Percentiles rank a stretch among this genome's conserved stretches.
These are phyloP conservation scores for Margaritispora aquatica DNA, from an alignment of 495 filamentous ascomycete species.

Conservation along the genomic window DNA sequence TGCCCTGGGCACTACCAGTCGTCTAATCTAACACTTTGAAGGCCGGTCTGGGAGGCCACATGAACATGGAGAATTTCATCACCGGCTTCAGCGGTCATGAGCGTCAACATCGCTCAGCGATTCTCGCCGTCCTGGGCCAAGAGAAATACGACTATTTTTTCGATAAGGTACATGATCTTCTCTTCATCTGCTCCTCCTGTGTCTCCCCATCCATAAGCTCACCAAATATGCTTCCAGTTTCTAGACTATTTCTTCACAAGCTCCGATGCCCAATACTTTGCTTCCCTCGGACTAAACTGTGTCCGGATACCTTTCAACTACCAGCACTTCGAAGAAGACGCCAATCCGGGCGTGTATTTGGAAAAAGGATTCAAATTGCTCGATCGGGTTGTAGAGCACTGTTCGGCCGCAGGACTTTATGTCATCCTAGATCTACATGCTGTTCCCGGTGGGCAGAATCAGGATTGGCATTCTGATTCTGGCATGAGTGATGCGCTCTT, in stretches of 20 bases:
- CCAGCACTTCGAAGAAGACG: constrained; percentile 58
- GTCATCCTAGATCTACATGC: constrained; percentile 60
- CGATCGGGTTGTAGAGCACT: constrained; percentile 53
- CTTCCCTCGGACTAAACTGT: constrained; percentile 52
- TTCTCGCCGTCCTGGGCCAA: constrained; percentile 46
- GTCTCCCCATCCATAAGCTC: too few species aligned
- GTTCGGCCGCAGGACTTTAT: constrained; percentile 50
- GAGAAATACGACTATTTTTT: constrained; percentile 43
- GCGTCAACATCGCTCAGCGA: constrained; percentile 45
- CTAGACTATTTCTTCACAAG: constrained; percentile 60
- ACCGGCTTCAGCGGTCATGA: constrained; percentile 61
- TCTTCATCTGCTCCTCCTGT: too few species aligned
- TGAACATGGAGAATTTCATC: constrained; percentile 63
- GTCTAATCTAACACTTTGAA: background rate
- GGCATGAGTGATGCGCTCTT: constrained; percentile 49
- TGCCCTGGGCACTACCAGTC: background rate
- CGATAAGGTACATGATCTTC: constrained; percentile 31
- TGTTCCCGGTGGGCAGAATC: constrained; percentile 58
- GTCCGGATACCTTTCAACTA: constrained; percentile 61
- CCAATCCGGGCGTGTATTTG: constrained; percentile 54
- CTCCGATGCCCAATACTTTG: constrained; percentile 54
- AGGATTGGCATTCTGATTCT: constrained; percentile 59
- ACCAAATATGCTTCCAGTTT: too few species aligned
- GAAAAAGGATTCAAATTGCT: constrained; percentile 50
- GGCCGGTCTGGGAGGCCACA: constrained; percentile 27